phyloP scores from a whole-genome alignment of 2,329 filamentous ascomycete genomes.

The Scedosporium aurantiacum region DNA sequence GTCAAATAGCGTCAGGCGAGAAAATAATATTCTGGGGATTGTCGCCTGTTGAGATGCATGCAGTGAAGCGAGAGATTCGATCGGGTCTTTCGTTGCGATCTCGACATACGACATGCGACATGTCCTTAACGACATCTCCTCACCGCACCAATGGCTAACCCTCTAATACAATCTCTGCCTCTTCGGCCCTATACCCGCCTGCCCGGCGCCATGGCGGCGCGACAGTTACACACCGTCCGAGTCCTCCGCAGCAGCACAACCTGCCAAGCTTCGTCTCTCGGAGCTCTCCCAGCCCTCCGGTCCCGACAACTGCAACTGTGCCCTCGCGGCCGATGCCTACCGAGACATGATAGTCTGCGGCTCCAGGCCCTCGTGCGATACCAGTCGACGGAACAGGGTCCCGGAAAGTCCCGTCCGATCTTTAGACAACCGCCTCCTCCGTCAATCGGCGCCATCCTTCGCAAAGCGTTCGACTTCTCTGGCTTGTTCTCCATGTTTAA shows the following conservation, averaged over 20 bases:
- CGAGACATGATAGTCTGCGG: not conserved
- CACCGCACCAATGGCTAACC: not conserved
- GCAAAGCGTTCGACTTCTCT: constrained; percentile 4
- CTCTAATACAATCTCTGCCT: not conserved
- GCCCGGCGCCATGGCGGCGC: not conserved
- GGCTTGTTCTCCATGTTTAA: not conserved
- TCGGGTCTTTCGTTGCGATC: no score
- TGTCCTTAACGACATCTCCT: not conserved
- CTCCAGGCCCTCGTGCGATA: not conserved
- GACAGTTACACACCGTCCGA: not conserved
- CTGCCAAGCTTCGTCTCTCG: not conserved
- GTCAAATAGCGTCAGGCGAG: no score
- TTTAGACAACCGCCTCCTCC: not conserved
- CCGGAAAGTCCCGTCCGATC: not conserved
- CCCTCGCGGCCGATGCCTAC: not conserved
- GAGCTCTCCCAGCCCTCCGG: not conserved
- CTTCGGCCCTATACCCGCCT: not conserved
- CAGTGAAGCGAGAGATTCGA: no score
- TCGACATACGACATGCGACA: not conserved
- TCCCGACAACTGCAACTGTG: not conserved
- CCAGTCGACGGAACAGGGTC: constrained; percentile 1
- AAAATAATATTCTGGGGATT: no score
- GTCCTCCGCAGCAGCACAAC: not conserved
- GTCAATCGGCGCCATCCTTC: constrained; percentile 1
- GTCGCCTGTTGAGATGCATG: no score